Evolutionary conservation across 2,329 filamentous ascomycete species (phyloP).

Genomic region (Penicillium italicum): DNA sequence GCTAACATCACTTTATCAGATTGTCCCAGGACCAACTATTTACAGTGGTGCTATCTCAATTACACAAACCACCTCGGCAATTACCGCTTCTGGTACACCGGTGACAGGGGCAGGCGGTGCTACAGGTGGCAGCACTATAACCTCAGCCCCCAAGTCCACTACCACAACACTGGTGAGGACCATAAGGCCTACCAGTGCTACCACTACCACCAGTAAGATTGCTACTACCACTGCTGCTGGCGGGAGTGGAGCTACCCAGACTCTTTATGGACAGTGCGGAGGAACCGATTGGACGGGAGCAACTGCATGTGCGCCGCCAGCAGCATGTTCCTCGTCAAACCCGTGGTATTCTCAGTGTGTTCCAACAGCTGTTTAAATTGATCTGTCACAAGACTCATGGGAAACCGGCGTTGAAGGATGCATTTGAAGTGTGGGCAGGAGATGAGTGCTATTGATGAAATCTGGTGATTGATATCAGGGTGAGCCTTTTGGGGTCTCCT

Average conservation of each 20-base stretch:
- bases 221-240: background rate
- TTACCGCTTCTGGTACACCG: slow-evolving; percentile 18
- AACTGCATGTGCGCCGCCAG: slow-evolving; percentile 12
- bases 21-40: slow-evolving; percentile 49
- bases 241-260: slow-evolving; percentile 10
- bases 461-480: background rate
- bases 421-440: background rate
- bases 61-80: slow-evolving; percentile 12
- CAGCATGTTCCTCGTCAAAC: slow-evolving; percentile 15
- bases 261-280: slow-evolving; percentile 20
- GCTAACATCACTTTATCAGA: background rate
- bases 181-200: background rate
- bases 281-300: slow-evolving; percentile 16
- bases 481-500: too few species aligned
- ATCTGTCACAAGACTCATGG: too few species aligned
- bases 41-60: slow-evolving; percentile 20
- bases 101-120: slow-evolving; percentile 9
- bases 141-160: background rate
- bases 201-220: background rate
- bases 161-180: slow-evolving; percentile 1
- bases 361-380: slow-evolving; percentile 8
- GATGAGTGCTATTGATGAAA: background rate
- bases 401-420: background rate
- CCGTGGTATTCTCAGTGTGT: slow-evolving; percentile 20
- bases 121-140: background rate